These are phyloP conservation scores for Vaccinium darrowii DNA, from an alignment of 148 eudicot genomes.

Conservation along the genomic window DNA sequence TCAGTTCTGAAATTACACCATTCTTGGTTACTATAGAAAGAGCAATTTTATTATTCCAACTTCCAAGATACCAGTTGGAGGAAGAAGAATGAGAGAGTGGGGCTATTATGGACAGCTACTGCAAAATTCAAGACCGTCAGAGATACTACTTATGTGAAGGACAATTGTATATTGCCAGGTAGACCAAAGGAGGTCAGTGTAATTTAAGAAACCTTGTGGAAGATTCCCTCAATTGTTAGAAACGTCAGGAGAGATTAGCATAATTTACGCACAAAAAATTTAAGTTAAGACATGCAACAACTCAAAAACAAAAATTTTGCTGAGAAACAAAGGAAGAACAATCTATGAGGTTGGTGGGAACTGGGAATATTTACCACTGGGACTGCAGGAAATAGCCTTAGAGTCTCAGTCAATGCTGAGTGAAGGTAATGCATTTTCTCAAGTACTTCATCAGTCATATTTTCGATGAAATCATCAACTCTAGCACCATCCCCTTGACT, in stretches of 20 bases:
- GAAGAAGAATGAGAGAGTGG: no score
- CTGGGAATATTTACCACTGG: slow-evolving; percentile 27
- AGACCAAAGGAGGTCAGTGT: not conserved
- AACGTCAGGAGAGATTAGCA: not conserved
- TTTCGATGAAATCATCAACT: slow-evolving; percentile 26
- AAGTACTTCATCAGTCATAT: slow-evolving; percentile 29
- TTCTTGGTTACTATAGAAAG: no score
- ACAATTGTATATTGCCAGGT: not conserved
- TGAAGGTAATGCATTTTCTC: slow-evolving; percentile 48
- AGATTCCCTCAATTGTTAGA: not conserved
- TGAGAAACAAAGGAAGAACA: not conserved
- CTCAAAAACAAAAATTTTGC: not conserved
- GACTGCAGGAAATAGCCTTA: slow-evolving; percentile 41
- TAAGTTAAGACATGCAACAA: not conserved
- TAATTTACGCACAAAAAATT: not conserved
- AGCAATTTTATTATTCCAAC: not conserved
- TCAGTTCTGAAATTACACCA: not conserved
- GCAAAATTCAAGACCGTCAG: not conserved
- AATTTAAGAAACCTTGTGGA: not conserved
- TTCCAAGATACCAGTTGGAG: not conserved
- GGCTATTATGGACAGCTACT: not conserved
- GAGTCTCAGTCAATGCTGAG: slow-evolving; percentile 40
- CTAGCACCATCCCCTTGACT: slow-evolving; percentile 14
- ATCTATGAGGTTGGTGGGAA: not conserved
- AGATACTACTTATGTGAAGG: not conserved